Base-by-base conservation (phyloP, 1,139 yeast species). In the Wickerhamomyces sp. region DNA sequence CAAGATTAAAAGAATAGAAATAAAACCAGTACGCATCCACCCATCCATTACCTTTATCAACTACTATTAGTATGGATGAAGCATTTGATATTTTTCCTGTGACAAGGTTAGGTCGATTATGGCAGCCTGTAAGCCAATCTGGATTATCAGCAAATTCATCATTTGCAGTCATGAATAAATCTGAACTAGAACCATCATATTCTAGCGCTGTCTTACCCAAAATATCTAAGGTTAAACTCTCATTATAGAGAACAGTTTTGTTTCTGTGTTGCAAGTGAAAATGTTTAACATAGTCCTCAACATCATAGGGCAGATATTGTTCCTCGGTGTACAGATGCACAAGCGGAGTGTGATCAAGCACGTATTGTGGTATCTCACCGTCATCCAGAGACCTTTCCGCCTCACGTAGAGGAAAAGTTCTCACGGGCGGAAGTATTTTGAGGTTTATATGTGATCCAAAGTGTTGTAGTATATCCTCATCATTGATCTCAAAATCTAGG, bases 11-110 rank as follows among this genome's bases (percentile, higher is more conserved):
- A 2, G 96, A 85, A 58, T 92, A 92, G 57, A 92, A 92, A 60
- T 87, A 90, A 60, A 92, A 92, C 97, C 97, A 92, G 58, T 76
- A 92, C 0, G 97, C 89, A 60, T 92, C 98, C 0, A 65, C 67
- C 68, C 94, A 82, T 3, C 96, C 96, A 49, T 87, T 83, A 0
- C 96, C 97, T 57, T 89, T 89, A 58, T 90, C 97, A 0, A 86
- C 92, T 1, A 87, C 90, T 24, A 90, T 73, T 35, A 90, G 63
- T 0, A 82, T 72, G 0, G 95, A 90, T 0, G 97, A 96, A 0
- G 95, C 96, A 48, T 81, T 67, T 38, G 67, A 65, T 24, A 86
- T 79, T 40, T 72, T 74, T 0, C 97, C 97, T 30, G 80, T 77
- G 38, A 78, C 75, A 36, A 82, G 66, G 41, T 78, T 79, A 2